phyloP scores from a whole-genome alignment of 768 basidiomycete genomes.

The Phlegmacium glaucopus region DNA sequence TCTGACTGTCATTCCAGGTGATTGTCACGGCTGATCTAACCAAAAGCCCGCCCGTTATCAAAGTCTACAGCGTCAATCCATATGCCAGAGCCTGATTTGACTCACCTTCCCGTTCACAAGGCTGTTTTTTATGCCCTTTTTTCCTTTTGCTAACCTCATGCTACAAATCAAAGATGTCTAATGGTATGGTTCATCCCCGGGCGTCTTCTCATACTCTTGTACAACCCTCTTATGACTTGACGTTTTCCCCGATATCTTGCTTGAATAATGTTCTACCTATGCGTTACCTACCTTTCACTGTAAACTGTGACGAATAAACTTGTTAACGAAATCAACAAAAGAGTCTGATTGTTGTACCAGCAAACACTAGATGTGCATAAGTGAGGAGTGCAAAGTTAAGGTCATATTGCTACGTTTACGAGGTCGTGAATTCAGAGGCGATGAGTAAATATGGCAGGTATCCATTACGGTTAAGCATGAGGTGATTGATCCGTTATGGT shows the following conservation, averaged over 20 bases:
- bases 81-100: slow-evolving; percentile 48
- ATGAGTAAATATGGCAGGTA: neutral
- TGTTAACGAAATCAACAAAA: too few species aligned
- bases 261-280: slow-evolving; percentile 4
- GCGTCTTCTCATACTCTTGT: slow-evolving; percentile 12
- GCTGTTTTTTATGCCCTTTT: slow-evolving; percentile 5
- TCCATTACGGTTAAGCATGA: neutral
- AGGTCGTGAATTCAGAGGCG: neutral
- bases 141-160: slow-evolving; percentile 7
- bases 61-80: slow-evolving; percentile 94
- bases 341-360: too few species aligned
- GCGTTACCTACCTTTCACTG: slow-evolving; percentile 1
- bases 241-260: slow-evolving; percentile 4
- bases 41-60: slow-evolving; percentile 95
- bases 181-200: slow-evolving; percentile 19
- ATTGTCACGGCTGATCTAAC: slow-evolving; percentile 94
- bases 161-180: slow-evolving; percentile 15
- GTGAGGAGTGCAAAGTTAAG: too few species aligned
- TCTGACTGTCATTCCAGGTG: slow-evolving; percentile 47
- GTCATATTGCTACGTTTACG: too few species aligned
- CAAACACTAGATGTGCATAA: too few species aligned
- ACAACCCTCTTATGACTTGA: slow-evolving; percentile 6
- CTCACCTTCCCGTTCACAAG: neutral
- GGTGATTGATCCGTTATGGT: neutral
- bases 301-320: neutral